Evolutionary conservation across 2,329 filamentous ascomycete genomes (phyloP).

Genomic region (Metarhizium humberi): DNA sequence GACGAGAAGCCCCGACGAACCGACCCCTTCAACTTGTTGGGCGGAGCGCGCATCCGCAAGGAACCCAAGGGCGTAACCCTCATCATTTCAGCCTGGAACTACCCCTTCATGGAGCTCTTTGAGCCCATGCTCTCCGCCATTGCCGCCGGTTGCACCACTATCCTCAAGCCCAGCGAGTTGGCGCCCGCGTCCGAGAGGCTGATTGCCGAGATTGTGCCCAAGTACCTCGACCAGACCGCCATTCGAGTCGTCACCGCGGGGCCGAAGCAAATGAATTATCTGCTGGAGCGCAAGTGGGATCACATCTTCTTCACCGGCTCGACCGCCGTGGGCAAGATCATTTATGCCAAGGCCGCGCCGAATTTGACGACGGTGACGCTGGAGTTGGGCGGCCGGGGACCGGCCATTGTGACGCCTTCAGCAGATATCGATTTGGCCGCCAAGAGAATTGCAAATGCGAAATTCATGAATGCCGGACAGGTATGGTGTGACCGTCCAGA

Average conservation of each 20-base stretch:
- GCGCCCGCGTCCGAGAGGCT: slow-evolving; percentile 23
- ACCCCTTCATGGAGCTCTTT: slow-evolving; percentile 27
- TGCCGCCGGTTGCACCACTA: slow-evolving; percentile 28
- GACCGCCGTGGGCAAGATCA: slow-evolving; percentile 24
- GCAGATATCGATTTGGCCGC: slow-evolving; percentile 33
- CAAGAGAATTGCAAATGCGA: slow-evolving; percentile 31
- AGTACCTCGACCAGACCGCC: slow-evolving; percentile 31
- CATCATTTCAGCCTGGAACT: slow-evolving; percentile 38
- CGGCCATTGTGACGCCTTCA: slow-evolving; percentile 29
- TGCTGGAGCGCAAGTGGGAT: slow-evolving; percentile 29
- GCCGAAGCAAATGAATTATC: slow-evolving; percentile 23
- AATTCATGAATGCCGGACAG: slow-evolving; percentile 31
- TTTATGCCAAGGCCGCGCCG: slow-evolving; percentile 31
- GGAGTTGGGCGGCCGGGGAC: slow-evolving; percentile 35
- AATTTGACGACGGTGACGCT: slow-evolving; percentile 33
- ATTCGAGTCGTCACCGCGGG: slow-evolving; percentile 27
- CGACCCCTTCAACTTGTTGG: slow-evolving; percentile 20
- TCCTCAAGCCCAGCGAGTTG: slow-evolving; percentile 36
- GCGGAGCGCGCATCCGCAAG: slow-evolving; percentile 24
- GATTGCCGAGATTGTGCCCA: slow-evolving; percentile 27
- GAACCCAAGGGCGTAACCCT: slow-evolving; percentile 34
- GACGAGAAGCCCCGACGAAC: slow-evolving; percentile 20
- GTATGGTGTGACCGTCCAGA: slow-evolving; percentile 4
- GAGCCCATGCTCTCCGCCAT: slow-evolving; percentile 32
- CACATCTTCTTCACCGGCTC: slow-evolving; percentile 38